Percentiles rank a stretch among this genome's conserved stretches.
phyloP scores from a whole-genome alignment of 805 yeast species.

The Wickerhamomyces xylosicus region DNA sequence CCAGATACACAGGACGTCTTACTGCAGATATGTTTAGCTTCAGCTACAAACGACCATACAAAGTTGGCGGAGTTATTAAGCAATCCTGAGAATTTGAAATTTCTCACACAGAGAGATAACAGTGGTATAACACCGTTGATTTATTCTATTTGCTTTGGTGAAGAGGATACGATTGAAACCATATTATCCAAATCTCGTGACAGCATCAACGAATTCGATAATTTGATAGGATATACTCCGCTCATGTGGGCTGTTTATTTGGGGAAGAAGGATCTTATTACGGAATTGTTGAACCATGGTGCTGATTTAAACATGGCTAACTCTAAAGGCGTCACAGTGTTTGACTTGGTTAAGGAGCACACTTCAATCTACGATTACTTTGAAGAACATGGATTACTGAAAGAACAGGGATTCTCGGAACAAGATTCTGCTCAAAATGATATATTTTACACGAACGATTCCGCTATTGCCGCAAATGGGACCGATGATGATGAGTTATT shows the following conservation, averaged over 20 bases:
- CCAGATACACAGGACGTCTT: constrained; percentile 13
- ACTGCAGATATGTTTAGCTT: constrained; percentile 27
- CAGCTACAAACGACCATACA: constrained; percentile 26
- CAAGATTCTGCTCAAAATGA: background rate
- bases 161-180: constrained; percentile 34
- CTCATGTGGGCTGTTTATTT: constrained; percentile 81
- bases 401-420: too few relatives aligned
- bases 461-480: background rate
- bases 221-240: constrained; percentile 48
- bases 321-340: constrained; percentile 35
- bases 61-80: constrained; percentile 12
- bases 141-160: constrained; percentile 46
- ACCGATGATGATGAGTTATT: constrained; percentile 22
- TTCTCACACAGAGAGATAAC: constrained; percentile 21
- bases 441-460: background rate
- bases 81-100: constrained; percentile 17
- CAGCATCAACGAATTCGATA: constrained; percentile 42
- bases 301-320: constrained; percentile 41
- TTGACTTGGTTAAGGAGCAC: constrained; percentile 46
- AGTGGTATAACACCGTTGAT: constrained; percentile 38
- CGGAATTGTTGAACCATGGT: constrained; percentile 46
- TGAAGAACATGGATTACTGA: constrained; percentile 36
- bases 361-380: constrained; percentile 49
- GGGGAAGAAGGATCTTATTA: constrained; percentile 43
- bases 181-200: constrained; percentile 28